Evolutionary conservation across 257 asterid genomes (phyloP).

Genomic region (Penstemon eatonii): DNA sequence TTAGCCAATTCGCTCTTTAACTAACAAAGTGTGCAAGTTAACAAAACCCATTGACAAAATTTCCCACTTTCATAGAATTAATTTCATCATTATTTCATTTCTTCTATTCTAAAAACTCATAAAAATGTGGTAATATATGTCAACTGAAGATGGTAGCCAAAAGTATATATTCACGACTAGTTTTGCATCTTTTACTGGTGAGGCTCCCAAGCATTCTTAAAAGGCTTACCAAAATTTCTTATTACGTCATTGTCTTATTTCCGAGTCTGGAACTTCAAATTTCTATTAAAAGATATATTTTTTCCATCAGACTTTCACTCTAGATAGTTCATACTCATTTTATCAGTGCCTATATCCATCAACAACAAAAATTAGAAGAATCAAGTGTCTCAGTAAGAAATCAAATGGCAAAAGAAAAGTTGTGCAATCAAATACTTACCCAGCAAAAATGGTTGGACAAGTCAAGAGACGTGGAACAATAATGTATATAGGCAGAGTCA

Average conservation of each 20-base stretch:
- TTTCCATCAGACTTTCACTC: background rate
- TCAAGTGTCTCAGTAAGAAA: background rate
- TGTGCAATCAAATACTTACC: conserved; percentile 48
- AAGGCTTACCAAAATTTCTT: background rate
- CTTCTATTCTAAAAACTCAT: conserved; percentile 4
- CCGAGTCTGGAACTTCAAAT: background rate
- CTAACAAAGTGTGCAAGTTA: too few relatives aligned
- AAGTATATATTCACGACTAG: conserved; percentile 1
- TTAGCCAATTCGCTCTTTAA: too few relatives aligned
- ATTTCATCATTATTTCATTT: background rate
- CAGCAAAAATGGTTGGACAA: conserved; percentile 81
- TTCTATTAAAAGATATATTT: background rate
- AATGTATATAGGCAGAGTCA: conserved; percentile 67
- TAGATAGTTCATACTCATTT: background rate
- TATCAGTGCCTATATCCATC: background rate
- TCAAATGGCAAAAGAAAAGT: conserved; percentile 13
- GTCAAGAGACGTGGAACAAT: conserved; percentile 86
- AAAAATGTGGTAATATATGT: conserved; percentile 2
- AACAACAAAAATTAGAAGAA: background rate
- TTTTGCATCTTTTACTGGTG: background rate
- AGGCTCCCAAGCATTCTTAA: background rate
- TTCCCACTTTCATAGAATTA: too few relatives aligned
- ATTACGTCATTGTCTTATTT: conserved; percentile 3
- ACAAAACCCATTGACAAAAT: too few relatives aligned
- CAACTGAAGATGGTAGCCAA: background rate